Evolutionary conservation across 2,329 filamentous ascomycete genomes (phyloP), one percentile per base, ranked within the genome.

Genomic region (Pseudophaeomoniella oleicola): DNA sequence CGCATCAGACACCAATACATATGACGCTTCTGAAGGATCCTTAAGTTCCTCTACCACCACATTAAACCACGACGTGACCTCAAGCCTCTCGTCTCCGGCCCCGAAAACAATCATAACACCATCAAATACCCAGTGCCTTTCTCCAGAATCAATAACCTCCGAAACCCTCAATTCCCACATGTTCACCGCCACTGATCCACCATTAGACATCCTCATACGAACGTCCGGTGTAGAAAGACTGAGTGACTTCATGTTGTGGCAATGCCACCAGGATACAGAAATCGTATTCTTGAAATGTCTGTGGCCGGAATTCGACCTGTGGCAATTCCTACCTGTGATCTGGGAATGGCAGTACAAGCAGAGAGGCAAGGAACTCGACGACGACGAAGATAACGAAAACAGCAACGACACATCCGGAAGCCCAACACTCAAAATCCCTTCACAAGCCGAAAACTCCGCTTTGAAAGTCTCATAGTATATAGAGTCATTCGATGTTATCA

Each of bases 181-280:
- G 63, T 90, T 93, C 60, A 96, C 88, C 3, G 74, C 80, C 34
- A 75, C 76, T 37, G 78, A 82, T 43, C 90, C 90, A 12, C 90
- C 90, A 1, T 64, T 96, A 30, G 90, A 98, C 52, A 70, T 98
- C 10, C 77, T 98, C 37, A 72, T 98, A 35, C 76, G 90, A 35
- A 98, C 90, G 3, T 94, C 86, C 43, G 88, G 87, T 17, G 90
- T 98, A 11, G 81, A 87, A 57, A 73, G 90, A 34, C 65, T 98
- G 40, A 94, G 86, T 53, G 90, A 98, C 56, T 98, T 96, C 50
- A 90, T 98, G 87, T 75, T 98, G 19, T 98, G 90, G 90, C 90
- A 98, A 59, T 90, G 84, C 50, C 87, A 96, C 53, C 75, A 94
- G 52, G 70, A 88, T 44, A 94, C 90, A 0, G 81, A 93, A 41